Conservation (phyloP, 1,284 basidiomycete species). For the Pyrrhoderma lamaoense region DNA sequence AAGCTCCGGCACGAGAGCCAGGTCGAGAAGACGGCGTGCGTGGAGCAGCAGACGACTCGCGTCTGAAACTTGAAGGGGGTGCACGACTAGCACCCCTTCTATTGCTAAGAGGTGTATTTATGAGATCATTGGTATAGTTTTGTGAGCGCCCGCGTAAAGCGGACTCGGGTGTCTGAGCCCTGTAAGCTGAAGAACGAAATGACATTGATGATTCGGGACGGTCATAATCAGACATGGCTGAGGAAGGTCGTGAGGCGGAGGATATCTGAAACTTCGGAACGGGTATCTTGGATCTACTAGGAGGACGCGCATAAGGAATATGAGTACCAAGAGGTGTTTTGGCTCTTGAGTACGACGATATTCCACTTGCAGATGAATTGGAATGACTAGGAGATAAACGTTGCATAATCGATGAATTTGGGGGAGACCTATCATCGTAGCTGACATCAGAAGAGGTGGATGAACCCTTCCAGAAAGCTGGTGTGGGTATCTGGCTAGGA, state of each 20-base stretch:
- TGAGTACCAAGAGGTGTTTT: constrained; percentile 34
- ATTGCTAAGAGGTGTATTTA: constrained; percentile 18
- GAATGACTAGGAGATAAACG: constrained; percentile 59
- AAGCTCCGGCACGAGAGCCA: constrained; percentile 54
- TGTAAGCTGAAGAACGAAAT: constrained; percentile 39
- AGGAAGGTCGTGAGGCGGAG: constrained; percentile 60
- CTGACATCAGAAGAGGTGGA: constrained; percentile 39
- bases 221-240: constrained; percentile 59
- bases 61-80: constrained; percentile 72
- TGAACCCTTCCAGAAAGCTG: constrained; percentile 40
- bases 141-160: constrained; percentile 47
- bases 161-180: constrained; percentile 65
- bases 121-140: constrained; percentile 32
- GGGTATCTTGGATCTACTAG: constrained; percentile 76
- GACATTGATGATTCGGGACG: constrained; percentile 47
- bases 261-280: constrained; percentile 65
- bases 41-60: constrained; percentile 28
- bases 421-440: constrained; percentile 39
- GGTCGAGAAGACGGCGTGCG: constrained; percentile 53
- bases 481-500: constrained; percentile 67
- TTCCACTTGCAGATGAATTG: constrained; percentile 28
- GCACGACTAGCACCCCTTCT: constrained; percentile 38
- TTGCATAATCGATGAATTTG: constrained; percentile 36
- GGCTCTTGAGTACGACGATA: constrained; percentile 28
- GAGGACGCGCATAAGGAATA: constrained; percentile 58